Base-by-base conservation (phyloP, 2,329 filamentous ascomycete species). In the Penicillium concentricum region DNA sequence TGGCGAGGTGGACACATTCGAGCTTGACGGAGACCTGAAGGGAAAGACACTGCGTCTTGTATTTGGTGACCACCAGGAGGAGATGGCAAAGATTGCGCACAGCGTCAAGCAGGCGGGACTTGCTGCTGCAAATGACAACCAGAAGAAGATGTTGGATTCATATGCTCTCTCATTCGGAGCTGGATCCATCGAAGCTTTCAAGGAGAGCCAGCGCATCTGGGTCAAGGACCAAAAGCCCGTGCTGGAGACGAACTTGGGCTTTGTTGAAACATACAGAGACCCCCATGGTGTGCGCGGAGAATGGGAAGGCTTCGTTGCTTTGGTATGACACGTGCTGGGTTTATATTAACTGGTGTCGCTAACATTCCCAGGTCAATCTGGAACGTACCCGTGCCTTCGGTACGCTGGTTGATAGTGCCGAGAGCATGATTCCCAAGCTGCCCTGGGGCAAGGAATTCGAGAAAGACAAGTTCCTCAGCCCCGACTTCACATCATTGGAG, bases 401-500 rank as follows among this genome's bases (percentile, higher is more conserved):
- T 8, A 88, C 89, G 64, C 84, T 97, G 1, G 94, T 97, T 5
- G 82, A 87, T 20, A 87, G 87, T 26, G 92, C 94, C 0, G 89
- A 92, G 12, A 80, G 81, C 44, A 87, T 96, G 71, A 97, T 99
- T 50, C 91, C 92, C 7, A 86, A 95, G 60, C 79, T 99, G 15
- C 94, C 94, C 0, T 99, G 94, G 94, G 79, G 81, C 35, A 83
- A 84, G 45, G 89, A 91, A 0, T 99, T 97, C 64, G 94, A 99
- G 72, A 97, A 97, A 76, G 92, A 97, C 79, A 92, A 89, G 69
- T 99, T 99, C 75, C 77, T 96, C 35, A 93, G 91, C 51, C 94
- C 94, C 0, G 94, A 99, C 73, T 99, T 99, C 71, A 97, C 94
- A 0, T 94, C 90, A 10, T 82, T 97, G 2, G 94, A 99, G 73